phyloP scores from a whole-genome alignment of 2,329 filamentous ascomycete species.

The Penicillium expansum region DNA sequence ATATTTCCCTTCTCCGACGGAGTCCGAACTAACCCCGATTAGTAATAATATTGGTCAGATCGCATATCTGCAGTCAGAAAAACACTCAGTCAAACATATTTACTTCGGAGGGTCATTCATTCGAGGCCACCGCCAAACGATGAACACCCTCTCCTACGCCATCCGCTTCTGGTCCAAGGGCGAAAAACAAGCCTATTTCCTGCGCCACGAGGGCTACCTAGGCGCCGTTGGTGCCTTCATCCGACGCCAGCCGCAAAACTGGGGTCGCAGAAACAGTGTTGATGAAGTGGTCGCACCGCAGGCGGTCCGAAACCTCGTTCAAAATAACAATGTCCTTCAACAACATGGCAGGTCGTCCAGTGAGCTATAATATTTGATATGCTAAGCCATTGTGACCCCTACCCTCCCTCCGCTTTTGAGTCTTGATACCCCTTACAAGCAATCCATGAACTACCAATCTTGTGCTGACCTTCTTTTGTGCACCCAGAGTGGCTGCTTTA shows the following conservation, averaged over 20 bases:
- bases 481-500: neutral
- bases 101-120: slow-evolving; percentile 99
- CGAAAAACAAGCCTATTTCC: slow-evolving; percentile 89
- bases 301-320: slow-evolving; percentile 23
- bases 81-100: slow-evolving; percentile 85
- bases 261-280: slow-evolving; percentile 79
- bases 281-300: slow-evolving; percentile 49
- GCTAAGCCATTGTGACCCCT: neutral
- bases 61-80: slow-evolving; percentile 93
- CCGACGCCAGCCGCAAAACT: slow-evolving; percentile 84
- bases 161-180: slow-evolving; percentile 98
- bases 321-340: slow-evolving; percentile 14
- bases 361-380: slow-evolving; percentile 10
- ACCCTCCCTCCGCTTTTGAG: neutral
- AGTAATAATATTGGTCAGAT: slow-evolving; percentile 99
- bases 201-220: slow-evolving; percentile 93
- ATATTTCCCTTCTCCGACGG: slow-evolving; percentile 2
- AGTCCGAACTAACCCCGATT: slow-evolving; percentile 23
- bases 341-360: slow-evolving; percentile 15
- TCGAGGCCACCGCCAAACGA: slow-evolving; percentile 91
- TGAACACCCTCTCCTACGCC: slow-evolving; percentile 94
- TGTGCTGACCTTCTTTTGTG: neutral
- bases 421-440: slow-evolving; percentile 7
- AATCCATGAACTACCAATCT: neutral
- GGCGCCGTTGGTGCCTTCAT: slow-evolving; percentile 92